phyloP scores from a whole-genome alignment of 306 rosid species.

The Potentilla sterilis region DNA sequence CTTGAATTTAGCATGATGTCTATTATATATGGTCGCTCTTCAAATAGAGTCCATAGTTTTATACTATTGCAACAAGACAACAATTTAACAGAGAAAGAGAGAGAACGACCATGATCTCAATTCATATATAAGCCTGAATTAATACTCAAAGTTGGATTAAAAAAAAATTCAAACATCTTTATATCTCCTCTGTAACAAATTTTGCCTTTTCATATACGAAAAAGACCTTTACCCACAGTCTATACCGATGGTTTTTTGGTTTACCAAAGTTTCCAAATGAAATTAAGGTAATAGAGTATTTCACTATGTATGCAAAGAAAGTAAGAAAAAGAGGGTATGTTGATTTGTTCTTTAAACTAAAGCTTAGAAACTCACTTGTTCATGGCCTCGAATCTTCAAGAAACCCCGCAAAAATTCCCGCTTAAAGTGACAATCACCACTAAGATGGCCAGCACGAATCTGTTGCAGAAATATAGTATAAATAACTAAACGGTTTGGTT shows the following conservation, averaged over 20 bases:
- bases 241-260: background rate
- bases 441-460: conserved; percentile 89
- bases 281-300: background rate
- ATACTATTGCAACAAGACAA: background rate
- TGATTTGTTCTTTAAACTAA: background rate
- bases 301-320: background rate
- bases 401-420: conserved; percentile 69
- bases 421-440: conserved; percentile 93
- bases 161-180: background rate
- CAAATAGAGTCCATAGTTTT: background rate
- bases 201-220: background rate
- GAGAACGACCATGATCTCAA: background rate
- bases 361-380: conserved; percentile 50
- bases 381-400: conserved; percentile 67
- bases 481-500: background rate
- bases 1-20: background rate
- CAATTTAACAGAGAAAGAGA: background rate
- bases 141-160: background rate
- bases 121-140: background rate
- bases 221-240: background rate
- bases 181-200: background rate
- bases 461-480: conserved; percentile 24
- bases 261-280: background rate
- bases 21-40: background rate
- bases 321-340: background rate